These are phyloP conservation scores for Coprinopsis strossmayeri DNA, from an alignment of 768 basidiomycete species.

Conservation along the genomic window DNA sequence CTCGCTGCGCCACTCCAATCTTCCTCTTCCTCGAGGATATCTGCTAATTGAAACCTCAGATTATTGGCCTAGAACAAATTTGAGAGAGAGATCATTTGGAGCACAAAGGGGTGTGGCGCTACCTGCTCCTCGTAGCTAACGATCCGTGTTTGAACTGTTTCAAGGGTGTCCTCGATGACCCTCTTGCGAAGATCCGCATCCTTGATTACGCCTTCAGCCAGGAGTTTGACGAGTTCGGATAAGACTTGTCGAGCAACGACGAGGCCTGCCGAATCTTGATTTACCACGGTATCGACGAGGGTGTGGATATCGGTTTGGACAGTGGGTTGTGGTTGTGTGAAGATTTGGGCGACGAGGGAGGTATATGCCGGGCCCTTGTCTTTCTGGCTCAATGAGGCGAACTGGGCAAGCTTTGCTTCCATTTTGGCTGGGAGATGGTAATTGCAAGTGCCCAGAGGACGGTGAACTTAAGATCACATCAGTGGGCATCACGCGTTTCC, in stretches of 20 bases:
- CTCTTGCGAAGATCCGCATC: constrained; percentile 56
- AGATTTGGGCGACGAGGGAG: constrained; percentile 57
- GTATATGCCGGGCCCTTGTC: constrained; percentile 78
- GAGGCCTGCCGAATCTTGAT: constrained; percentile 74
- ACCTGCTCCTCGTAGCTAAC: constrained; percentile 97
- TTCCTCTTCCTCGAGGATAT: constrained; percentile 83
- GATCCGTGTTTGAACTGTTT: constrained; percentile 65
- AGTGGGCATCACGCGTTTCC: neutral
- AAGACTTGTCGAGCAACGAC: constrained; percentile 88
- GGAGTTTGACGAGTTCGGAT: constrained; percentile 70
- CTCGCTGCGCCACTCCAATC: constrained; percentile 92
- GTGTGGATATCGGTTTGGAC: constrained; percentile 55
- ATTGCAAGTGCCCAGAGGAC: constrained; percentile 2
- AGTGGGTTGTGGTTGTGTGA: constrained; percentile 44
- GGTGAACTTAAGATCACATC: no score
- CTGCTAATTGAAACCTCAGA: constrained; percentile 84
- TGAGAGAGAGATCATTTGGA: constrained; percentile 15
- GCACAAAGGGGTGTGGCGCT: neutral
- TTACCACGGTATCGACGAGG: constrained; percentile 75
- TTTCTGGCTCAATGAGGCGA: constrained; percentile 65
- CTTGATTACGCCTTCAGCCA: constrained; percentile 50
- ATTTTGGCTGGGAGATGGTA: constrained; percentile 27
- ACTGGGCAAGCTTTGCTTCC: constrained; percentile 62
- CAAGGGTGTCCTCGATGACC: constrained; percentile 71
- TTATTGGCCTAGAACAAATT: constrained; percentile 57